These are phyloP conservation scores for Hirsutella rhossiliensis DNA, from an alignment of 2,329 filamentous ascomycete species.

Conservation along the genomic window DNA sequence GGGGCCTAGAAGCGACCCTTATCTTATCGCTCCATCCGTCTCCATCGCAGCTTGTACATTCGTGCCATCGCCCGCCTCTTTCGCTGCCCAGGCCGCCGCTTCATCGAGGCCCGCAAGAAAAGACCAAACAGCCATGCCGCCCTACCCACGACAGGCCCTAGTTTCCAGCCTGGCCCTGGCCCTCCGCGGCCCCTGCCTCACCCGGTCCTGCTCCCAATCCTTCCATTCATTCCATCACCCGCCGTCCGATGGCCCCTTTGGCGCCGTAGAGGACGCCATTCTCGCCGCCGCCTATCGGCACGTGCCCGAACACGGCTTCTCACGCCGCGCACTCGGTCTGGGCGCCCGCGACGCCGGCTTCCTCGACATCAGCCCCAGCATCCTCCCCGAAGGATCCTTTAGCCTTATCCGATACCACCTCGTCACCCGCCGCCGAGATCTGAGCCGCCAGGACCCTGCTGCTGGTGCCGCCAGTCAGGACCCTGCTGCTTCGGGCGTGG, in stretches of 20 bases:
- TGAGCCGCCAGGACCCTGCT: slow-evolving; percentile 30
- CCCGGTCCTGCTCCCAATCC: slow-evolving; percentile 5
- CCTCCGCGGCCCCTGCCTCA: background rate
- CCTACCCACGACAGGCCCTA: background rate
- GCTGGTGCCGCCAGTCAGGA: slow-evolving; percentile 23
- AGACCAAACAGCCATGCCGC: slow-evolving; percentile 9
- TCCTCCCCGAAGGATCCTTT: slow-evolving; percentile 71
- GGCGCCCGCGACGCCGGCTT: slow-evolving; percentile 80
- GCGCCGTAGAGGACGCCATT: slow-evolving; percentile 58
- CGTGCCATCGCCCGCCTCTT: too few relatives aligned
- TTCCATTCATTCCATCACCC: slow-evolving; percentile 69
- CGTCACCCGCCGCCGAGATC: slow-evolving; percentile 47
- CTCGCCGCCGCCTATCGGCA: slow-evolving; percentile 70
- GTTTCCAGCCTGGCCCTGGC: background rate
- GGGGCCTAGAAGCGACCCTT: too few relatives aligned
- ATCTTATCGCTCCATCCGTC: too few relatives aligned
- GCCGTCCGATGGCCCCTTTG: slow-evolving; percentile 48
- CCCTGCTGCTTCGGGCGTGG: slow-evolving; percentile 27
- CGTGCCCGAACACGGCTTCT: slow-evolving; percentile 76
- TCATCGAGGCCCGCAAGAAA: too few relatives aligned
- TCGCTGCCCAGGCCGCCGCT: too few relatives aligned
- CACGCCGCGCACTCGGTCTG: slow-evolving; percentile 54
- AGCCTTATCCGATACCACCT: slow-evolving; percentile 73
- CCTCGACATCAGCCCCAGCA: slow-evolving; percentile 71
- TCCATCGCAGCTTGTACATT: too few relatives aligned